phyloP scores from a whole-genome alignment of 305 asterid species.

The Lippia alba region DNA sequence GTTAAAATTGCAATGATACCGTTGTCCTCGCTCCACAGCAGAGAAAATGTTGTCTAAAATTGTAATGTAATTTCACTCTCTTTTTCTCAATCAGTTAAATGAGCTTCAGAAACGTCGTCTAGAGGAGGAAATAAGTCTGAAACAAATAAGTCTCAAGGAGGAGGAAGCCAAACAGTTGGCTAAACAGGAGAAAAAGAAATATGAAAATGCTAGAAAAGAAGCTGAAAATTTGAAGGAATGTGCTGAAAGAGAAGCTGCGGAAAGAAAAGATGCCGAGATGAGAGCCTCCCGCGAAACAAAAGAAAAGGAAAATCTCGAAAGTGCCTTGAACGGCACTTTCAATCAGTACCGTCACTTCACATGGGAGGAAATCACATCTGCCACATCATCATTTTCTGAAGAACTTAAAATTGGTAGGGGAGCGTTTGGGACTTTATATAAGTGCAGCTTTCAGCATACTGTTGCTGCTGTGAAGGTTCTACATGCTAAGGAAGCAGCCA shows the following conservation, averaged over 20 bases:
- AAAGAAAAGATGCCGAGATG: slow-evolving; percentile 71
- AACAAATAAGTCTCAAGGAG: slow-evolving; percentile 62
- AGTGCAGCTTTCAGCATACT: slow-evolving; percentile 81
- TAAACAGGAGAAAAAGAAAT: slow-evolving; percentile 59
- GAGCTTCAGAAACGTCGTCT: slow-evolving; percentile 65
- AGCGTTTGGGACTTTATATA: slow-evolving; percentile 82
- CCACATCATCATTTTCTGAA: slow-evolving; percentile 74
- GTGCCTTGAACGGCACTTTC: slow-evolving; percentile 55
- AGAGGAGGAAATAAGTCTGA: slow-evolving; percentile 69
- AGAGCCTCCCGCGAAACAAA: slow-evolving; percentile 54
- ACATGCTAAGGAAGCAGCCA: slow-evolving; percentile 60
- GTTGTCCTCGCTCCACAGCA: too few species aligned
- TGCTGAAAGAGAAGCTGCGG: slow-evolving; percentile 73
- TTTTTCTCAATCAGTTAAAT: slow-evolving; percentile 51
- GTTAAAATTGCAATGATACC: too few species aligned
- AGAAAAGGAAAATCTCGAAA: slow-evolving; percentile 75
- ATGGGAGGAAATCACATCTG: slow-evolving; percentile 80
- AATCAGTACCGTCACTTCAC: slow-evolving; percentile 65
- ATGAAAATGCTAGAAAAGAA: slow-evolving; percentile 65
- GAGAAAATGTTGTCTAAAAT: too few species aligned
- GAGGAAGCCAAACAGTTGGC: slow-evolving; percentile 78
- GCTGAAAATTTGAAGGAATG: slow-evolving; percentile 60
- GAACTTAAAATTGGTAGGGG: slow-evolving; percentile 85
- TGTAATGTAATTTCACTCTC: neutral
- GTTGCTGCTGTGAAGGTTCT: slow-evolving; percentile 87